Evolutionary conservation across 2,329 filamentous ascomycete genomes (phyloP).

Genomic region (Rutstroemia sp.): DNA sequence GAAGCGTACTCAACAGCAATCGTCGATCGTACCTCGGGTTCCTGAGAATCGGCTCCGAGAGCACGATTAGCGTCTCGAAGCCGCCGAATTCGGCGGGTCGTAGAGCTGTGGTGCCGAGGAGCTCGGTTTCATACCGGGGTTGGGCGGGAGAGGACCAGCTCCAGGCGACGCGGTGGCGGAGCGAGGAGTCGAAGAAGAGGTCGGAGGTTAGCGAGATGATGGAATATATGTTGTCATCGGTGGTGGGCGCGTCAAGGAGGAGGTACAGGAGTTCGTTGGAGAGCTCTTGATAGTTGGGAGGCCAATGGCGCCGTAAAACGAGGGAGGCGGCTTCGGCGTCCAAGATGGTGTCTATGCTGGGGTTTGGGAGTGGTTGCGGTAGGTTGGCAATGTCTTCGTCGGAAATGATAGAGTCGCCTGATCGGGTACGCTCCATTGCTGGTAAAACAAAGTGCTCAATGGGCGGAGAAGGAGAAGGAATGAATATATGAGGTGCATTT

Average conservation of each 20-base stretch:
- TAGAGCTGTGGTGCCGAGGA: constrained; percentile 57
- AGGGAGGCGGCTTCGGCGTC: constrained; percentile 20
- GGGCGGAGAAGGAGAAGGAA: neutral
- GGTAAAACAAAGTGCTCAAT: neutral
- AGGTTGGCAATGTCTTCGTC: constrained; percentile 16
- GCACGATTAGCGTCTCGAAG: constrained; percentile 55
- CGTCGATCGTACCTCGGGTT: constrained; percentile 45
- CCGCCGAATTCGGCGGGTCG: constrained; percentile 37
- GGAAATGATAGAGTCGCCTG: constrained; percentile 28
- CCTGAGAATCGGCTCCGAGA: constrained; percentile 52
- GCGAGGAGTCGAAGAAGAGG: constrained; percentile 51
- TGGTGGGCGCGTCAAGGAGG: neutral
- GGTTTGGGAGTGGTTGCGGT: neutral
- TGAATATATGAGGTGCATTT: neutral
- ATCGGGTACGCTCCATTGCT: constrained; percentile 26
- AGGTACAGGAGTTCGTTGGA: constrained; percentile 7
- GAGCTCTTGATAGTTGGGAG: constrained; percentile 11
- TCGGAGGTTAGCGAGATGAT: constrained; percentile 56
- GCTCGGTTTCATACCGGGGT: constrained; percentile 43
- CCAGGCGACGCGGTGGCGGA: constrained; percentile 52
- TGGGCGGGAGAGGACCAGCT: constrained; percentile 46
- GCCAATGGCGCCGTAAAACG: constrained; percentile 17
- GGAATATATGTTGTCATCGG: constrained; percentile 27
- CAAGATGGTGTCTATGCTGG: neutral
- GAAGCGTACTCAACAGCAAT: constrained; percentile 55